Evolutionary conservation across 257 asterid genomes (phyloP).

Genomic region (Solanum rostratum): DNA sequence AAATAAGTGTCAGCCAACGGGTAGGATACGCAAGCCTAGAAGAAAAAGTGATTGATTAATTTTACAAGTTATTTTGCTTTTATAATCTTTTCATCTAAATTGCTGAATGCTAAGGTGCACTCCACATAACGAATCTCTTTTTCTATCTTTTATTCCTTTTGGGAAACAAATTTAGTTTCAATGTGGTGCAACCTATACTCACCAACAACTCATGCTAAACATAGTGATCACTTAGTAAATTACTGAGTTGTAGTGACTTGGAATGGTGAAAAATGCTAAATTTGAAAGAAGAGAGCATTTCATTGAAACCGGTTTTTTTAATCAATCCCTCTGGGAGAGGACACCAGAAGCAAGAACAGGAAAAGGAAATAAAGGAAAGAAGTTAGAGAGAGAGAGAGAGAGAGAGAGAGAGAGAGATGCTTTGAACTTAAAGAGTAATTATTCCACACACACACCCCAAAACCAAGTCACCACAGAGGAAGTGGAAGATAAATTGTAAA

Average conservation of each 20-base stretch:
- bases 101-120: background rate
- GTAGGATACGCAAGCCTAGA: constrained; percentile 43
- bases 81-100: background rate
- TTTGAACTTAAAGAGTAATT: background rate
- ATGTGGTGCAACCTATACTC: background rate
- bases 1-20: constrained; percentile 37
- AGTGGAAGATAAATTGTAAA: background rate
- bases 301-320: background rate
- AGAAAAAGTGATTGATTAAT: background rate
- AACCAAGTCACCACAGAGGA: background rate
- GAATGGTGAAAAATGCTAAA: background rate
- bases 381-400: background rate
- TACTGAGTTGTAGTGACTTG: background rate
- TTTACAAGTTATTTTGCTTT: background rate
- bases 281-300: background rate
- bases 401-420: background rate
- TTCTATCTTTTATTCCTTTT: background rate
- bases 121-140: background rate
- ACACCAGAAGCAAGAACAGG: background rate
- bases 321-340: background rate
- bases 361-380: background rate
- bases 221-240: background rate
- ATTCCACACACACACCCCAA: background rate
- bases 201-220: background rate
- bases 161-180: background rate